Base-by-base conservation (phyloP, 2,329 filamentous ascomycete genomes). In the Diplodia sapinea region DNA sequence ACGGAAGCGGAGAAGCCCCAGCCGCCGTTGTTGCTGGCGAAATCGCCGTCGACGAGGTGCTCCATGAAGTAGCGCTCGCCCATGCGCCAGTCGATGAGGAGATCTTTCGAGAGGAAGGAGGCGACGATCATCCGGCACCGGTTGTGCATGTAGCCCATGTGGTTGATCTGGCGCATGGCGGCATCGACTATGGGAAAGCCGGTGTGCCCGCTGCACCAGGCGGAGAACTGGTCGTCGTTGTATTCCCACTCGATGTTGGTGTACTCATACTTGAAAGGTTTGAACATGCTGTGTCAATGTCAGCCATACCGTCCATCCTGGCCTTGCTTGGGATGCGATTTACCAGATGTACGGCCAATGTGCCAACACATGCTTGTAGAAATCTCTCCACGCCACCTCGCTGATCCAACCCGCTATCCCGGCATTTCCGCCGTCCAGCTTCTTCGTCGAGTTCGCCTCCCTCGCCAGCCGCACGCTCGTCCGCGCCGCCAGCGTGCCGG, bases 31-130 rank as follows among this genome's bases (percentile, higher is more conserved):
- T 94, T 94, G 68, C 87, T 90, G 0, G 90, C 90, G 74, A 94
- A 92, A 75, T 94, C 91, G 17, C 91, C 91, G 73, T 94, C 91
- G 67, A 94, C 86, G 8, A 93, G 82, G 70, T 91, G 83, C 74
- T 92, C 88, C 91, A 95, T 95, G 77, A 96, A 96, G 75, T 89
- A 92, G 1, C 83, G 83, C 79, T 96, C 92, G 4, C 92, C 93
- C 77, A 90, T 87, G 7, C 92, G 87, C 92, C 92, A 96, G 78
- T 96, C 92, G 15, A 95, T 81, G 12, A 94, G 82, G 0, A 96
- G 83, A 72, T 96, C 91, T 74, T 96, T 96, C 56, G 88, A 84
- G 0, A 96, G 81, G 74, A 95, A 96, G 0, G 88, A 94, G 0
- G 91, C 91, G 2, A 91, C 89, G 55, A 94, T 88, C 92, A 96